Percentiles rank a stretch among this genome's conserved stretches.
Conservation (phyloP, 495 filamentous ascomycete genomes). For the Xylaria palmicola region DNA sequence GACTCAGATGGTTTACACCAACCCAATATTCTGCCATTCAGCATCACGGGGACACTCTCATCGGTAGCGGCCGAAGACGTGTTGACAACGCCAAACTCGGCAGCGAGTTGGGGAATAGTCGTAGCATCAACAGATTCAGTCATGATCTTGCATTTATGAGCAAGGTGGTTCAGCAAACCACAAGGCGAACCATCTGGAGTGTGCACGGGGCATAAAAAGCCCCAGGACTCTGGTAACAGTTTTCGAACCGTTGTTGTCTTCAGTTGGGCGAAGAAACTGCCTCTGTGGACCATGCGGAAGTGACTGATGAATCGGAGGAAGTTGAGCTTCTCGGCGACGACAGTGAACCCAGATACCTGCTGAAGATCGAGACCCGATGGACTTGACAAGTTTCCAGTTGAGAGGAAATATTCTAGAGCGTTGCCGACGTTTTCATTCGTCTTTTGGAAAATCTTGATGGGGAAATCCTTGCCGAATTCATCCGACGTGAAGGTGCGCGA, state of each 20-base stretch:
- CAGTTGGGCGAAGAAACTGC: conserved; percentile 95
- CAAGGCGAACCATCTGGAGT: conserved; percentile 95
- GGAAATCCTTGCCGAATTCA: conserved; percentile 75
- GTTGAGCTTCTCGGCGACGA: conserved; percentile 98
- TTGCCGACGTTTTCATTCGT: conserved; percentile 87
- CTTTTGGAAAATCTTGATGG: conserved; percentile 68
- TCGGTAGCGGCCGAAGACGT: conserved; percentile 70
- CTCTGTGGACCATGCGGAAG: conserved; percentile 98
- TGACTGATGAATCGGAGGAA: conserved; percentile 98
- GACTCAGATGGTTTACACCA: conserved; percentile 85
- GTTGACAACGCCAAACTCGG: conserved; percentile 72
- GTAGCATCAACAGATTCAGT: conserved; percentile 70
- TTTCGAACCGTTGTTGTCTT: conserved; percentile 98
- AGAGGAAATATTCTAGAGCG: conserved; percentile 89
- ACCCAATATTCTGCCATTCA: conserved; percentile 86
- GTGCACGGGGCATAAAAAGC: conserved; percentile 94
- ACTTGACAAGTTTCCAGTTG: conserved; percentile 90
- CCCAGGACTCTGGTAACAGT: conserved; percentile 94
- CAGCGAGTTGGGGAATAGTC: conserved; percentile 65
- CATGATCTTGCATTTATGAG: conserved; percentile 90
- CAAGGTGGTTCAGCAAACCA: conserved; percentile 90
- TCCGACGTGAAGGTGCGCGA: conserved; percentile 65
- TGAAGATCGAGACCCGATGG: conserved; percentile 90
- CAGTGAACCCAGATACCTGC: conserved; percentile 89
- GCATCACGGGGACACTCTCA: conserved; percentile 81